A percentile compares a stretch with the other conserved stretches of the same genome.
These are phyloP conservation scores for Anthracocystis walkeri DNA, from an alignment of 1,284 basidiomycete genomes.

Conservation along the genomic window DNA sequence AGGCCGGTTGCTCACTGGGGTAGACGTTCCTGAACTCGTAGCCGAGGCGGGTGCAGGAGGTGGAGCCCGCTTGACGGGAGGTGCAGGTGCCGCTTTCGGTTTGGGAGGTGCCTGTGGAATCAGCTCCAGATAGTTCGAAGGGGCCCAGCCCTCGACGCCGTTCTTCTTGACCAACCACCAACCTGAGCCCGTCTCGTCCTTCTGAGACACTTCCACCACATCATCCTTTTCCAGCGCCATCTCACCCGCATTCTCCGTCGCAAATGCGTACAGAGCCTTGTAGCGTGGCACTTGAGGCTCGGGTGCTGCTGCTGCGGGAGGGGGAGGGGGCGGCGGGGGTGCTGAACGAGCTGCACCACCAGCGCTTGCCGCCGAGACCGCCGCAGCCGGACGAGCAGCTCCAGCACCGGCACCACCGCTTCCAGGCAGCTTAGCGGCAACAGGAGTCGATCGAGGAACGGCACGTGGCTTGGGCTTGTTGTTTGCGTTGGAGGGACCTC, in stretches of 20 bases:
- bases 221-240: conserved; percentile 91
- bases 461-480: conserved; percentile 62
- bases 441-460: conserved; percentile 42
- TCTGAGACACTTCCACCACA: conserved; percentile 88
- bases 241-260: conserved; percentile 86
- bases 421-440: conserved; percentile 34
- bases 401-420: conserved; percentile 18
- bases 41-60: conserved; percentile 69
- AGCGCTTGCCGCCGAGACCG: conserved; percentile 56
- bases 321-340: conserved; percentile 73
- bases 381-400: conserved; percentile 19
- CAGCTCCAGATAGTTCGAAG: conserved; percentile 83
- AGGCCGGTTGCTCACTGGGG: conserved; percentile 26
- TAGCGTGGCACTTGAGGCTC: conserved; percentile 81
- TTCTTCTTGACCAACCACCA: conserved; percentile 97
- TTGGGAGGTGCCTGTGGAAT: conserved; percentile 77
- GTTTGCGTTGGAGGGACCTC: conserved; percentile 74
- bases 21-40: conserved; percentile 18
- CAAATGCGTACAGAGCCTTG: conserved; percentile 78
- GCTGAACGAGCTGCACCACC: conserved; percentile 53
- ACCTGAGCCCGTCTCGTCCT: conserved; percentile 75
- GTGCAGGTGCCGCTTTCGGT: conserved; percentile 60
- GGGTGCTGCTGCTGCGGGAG: conserved; percentile 44
- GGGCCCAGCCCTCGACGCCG: conserved; percentile 90
- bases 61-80: conserved; percentile 65